Conservation (phyloP, 1,284 basidiomycete genomes). For the Takashimella tepidaria region DNA sequence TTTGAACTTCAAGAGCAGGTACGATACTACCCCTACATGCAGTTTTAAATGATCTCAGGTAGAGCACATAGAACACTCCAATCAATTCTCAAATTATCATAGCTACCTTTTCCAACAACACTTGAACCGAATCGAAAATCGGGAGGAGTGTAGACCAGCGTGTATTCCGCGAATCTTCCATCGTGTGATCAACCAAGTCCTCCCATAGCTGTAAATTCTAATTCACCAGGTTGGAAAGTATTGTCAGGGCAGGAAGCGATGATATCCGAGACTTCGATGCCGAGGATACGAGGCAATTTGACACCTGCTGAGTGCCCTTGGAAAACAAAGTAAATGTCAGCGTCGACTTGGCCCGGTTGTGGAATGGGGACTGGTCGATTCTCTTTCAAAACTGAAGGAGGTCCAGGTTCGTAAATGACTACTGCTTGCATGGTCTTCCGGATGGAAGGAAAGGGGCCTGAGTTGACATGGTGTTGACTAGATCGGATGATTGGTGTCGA, state of each 20-base stretch:
- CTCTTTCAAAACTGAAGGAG: slow-evolving; percentile 6
- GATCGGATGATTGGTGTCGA: too few species aligned
- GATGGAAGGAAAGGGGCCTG: not conserved
- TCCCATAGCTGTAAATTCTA: slow-evolving; percentile 5
- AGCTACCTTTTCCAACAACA: too few species aligned
- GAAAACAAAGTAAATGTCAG: not conserved
- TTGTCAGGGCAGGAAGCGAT: slow-evolving; percentile 6
- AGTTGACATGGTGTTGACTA: not conserved
- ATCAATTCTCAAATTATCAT: too few species aligned
- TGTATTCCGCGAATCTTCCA: slow-evolving; percentile 8
- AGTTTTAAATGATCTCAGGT: slow-evolving; percentile 9
- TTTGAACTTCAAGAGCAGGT: slow-evolving; percentile 3
- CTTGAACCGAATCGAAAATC: not conserved
- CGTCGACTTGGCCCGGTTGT: slow-evolving; percentile 2
- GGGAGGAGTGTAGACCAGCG: not conserved
- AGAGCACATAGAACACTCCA: slow-evolving; percentile 6
- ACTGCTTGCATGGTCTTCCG: slow-evolving; percentile 8
- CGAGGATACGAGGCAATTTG: slow-evolving; percentile 8
- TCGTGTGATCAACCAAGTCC: slow-evolving; percentile 8
- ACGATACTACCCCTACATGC: slow-evolving; percentile 7
- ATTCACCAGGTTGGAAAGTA: not conserved
- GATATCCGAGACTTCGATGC: slow-evolving; percentile 7
- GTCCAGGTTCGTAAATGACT: slow-evolving; percentile 6
- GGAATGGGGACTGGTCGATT: slow-evolving; percentile 4
- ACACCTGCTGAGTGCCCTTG: slow-evolving; percentile 9